Base-by-base conservation (phyloP, 2,329 filamentous ascomycete genomes). In the Fusarium devonianum region DNA sequence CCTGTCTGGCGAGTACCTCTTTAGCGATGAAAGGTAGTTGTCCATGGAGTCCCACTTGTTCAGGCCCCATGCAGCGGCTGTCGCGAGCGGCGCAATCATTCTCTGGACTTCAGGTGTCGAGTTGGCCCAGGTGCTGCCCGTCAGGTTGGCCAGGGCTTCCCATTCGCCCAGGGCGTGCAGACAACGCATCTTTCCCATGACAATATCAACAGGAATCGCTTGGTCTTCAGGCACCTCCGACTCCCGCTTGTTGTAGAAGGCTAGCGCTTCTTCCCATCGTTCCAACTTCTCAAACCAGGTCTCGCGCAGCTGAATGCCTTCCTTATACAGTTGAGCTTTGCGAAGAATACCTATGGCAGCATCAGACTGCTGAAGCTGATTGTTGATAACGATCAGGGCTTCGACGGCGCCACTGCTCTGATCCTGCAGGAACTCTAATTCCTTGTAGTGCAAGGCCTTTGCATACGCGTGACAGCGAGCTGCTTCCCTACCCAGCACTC, bases 171-270 rank as follows among this genome's bases (percentile, higher is more conserved):
- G 80, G 7, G 94, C 95, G 69, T 99, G 94, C 57, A 97, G 76
- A 79, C 94, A 99, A 36, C 94, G 87, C 94, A 99, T 99, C 75
- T 99, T 99, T 60, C 94, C 94, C 92, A 99, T 97, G 23, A 96
- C 92, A 43, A 99, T 91, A 52, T 97, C 94, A 53, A 99, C 91
- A 0, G 91, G 92, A 0, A 78, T 74, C 1, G 76, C 69, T 52
- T 81, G 75, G 46, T 83, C 80, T 3, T 75, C 71, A 0, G 79
- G 77, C 21, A 90, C 79, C 59, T 91, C 86, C 40, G 78, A 74
- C 65, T 97, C 93, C 33, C 93, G 88, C 67, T 90, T 87, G 64
- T 94, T 90, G 68, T 97, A 97, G 36, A 94, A 95, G 34, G 87
- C 85, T 46, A 99, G 78, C 3, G 94, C 94, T 72, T 99, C 95